Base-by-base conservation (phyloP, 495 filamentous ascomycete species). In the Penicillium cataractarum region DNA sequence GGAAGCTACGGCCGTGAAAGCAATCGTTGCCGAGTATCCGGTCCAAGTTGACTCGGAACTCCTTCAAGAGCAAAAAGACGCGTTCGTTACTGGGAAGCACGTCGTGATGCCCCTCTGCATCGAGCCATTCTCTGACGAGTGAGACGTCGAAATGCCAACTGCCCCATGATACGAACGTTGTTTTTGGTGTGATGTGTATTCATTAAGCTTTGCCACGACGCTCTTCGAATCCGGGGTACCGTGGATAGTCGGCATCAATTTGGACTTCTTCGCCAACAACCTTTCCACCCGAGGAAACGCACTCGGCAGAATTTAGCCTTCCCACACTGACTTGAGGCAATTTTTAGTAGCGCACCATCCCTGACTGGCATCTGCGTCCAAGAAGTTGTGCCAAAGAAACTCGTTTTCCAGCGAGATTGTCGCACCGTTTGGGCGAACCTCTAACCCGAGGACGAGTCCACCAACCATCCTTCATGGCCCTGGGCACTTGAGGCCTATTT, bases 121-220 rank as follows among this genome's bases (percentile, higher is more conserved):
- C 29, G 26, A 58, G 42, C 56, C 56, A 58, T 42, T 50, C 56
- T 50, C 56, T 58, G 40, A 50, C 22, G 8, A 35, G 31, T 35
- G 29, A 48, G 15, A 58, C 37, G 44, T 58, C 56, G 19, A 58
- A 58, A 44, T 13, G 8, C 50, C 58, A 61, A 6, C 6, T 3
- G 22, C 22, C 50, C 58, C 51, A 61, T 35, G 51, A 48, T 35
- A 55, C 7, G 39, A 61, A 61, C 33, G n/a, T 52, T 19, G 33
- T 60, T 5, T 42, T 21, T 22, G 26, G 22, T 15, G 46, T 52
- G 52, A 61, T 61, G 2, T 37, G 39, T 26, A 48, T 46, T 61
- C 58, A 37, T 26, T 37, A 37, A 55, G 39, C 15, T 33, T 55
- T 55, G n/a, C 9, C 21, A 49, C 39, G 17, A 55, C 35, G 8